phyloP scores from a whole-genome alignment of 169 alveolate genomes.

The Plasmodium billcollinsi region DNA sequence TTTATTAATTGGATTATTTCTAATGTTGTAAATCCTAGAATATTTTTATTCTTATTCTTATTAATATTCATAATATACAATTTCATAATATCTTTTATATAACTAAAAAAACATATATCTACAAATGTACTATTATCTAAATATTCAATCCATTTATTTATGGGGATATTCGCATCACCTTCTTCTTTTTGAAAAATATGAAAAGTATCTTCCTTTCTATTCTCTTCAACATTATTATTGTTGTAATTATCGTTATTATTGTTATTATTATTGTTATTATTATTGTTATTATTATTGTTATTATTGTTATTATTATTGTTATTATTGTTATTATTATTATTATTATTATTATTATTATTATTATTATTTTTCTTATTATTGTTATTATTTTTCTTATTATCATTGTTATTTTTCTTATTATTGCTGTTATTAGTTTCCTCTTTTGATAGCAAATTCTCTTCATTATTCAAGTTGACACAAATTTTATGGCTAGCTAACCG shows the following conservation, averaged over 20 bases:
- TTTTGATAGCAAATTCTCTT: not conserved
- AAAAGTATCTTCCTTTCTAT: constrained; percentile 15
- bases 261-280: not conserved
- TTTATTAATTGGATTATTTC: constrained; percentile 67
- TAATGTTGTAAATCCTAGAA: constrained; percentile 66
- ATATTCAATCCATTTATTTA: constrained; percentile 46
- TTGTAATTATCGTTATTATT: not conserved
- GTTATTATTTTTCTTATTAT: too few relatives aligned
- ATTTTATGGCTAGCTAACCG: constrained; percentile 28
- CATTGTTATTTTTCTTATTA: not conserved
- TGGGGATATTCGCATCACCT: constrained; percentile 33
- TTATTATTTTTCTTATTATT: too few relatives aligned
- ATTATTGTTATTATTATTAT: not conserved
- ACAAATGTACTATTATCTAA: constrained; percentile 39
- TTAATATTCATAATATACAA: constrained; percentile 54
- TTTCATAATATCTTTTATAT: constrained; percentile 60
- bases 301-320: not conserved
- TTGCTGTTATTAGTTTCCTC: not conserved
- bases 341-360: not conserved
- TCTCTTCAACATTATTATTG: not conserved
- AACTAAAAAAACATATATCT: constrained; percentile 47
- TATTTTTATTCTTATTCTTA: constrained; percentile 52
- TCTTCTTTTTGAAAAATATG: constrained; percentile 52
- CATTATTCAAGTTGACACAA: constrained; percentile 9
- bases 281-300: not conserved